Base-by-base conservation (phyloP, 441 rosid genomes). In the Sinapis alba region DNA sequence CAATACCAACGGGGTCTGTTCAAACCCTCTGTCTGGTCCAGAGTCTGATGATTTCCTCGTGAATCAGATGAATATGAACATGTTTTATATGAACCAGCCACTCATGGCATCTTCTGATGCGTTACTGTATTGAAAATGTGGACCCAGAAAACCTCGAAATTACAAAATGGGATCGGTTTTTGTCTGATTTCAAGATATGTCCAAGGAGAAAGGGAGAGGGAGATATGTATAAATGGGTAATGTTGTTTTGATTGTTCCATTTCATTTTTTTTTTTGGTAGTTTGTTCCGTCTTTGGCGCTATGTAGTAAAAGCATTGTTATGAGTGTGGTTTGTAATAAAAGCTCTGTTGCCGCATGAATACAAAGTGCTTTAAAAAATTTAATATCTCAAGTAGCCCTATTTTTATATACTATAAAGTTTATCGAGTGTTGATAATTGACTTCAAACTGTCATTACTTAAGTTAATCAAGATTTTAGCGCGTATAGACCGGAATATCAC, bases 81-180 rank as follows among this genome's bases (percentile, higher is more conserved):
- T 77, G 72, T 77, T 77, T 16, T 82, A 65, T 80, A 71, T 81
- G 80, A 88, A 87, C 41, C 97, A 85, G 57, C 91, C 91, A 0
- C 79, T 92, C 34, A 83, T 83, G 87, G 94, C 94, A 2, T 85
- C 94, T 80, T 83, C 85, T 23, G 88, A 87, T 80, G 71, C 86
- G 67, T 81, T 84, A 51, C 81, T 77, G 51, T 82, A 68, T 68
- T 85, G 66, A 23, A 45, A 26, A 61, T 59, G 64, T 56, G 65
- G 77, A 54, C 69, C 79, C 13, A 6, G 6, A 3, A 11, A 18
- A 2, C 64, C 41, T 70, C 28, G 56, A 71, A 47, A 32, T 77
- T 23, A 50, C 12, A 50, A 59, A 36, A 65, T 47, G 72, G 62
- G 77, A 3, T 27, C 47, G 10, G 15, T 21, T 66, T 68, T 57